These are phyloP conservation scores for Quercus engelmannii DNA, from an alignment of 306 rosid genomes.

Conservation along the genomic window DNA sequence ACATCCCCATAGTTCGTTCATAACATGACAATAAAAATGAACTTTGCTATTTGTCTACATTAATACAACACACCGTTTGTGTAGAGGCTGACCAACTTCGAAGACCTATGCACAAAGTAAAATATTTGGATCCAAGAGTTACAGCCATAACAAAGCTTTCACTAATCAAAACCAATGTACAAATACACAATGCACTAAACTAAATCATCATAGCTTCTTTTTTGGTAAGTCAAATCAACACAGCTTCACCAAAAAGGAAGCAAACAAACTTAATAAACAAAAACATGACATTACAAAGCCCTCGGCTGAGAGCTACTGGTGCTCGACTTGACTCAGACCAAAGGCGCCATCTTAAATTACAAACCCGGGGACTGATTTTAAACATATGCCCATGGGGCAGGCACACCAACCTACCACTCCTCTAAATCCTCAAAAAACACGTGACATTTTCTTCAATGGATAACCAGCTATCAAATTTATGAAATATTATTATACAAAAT, in stretches of 20 bases:
- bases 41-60: no score
- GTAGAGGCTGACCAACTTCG: no score
- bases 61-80: no score
- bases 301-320: conserved; percentile 30
- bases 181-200: conserved; percentile 44
- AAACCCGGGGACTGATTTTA: conserved; percentile 40
- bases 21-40: no score
- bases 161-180: conserved; percentile 60
- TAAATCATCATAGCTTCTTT: neutral
- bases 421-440: conserved; percentile 43
- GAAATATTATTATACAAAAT: conserved; percentile 66
- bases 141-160: conserved; percentile 48
- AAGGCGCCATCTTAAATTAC: conserved; percentile 56
- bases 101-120: neutral
- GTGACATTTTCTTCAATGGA: conserved; percentile 36
- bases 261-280: conserved; percentile 48
- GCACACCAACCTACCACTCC: conserved; percentile 67
- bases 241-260: conserved; percentile 64
- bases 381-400: conserved; percentile 53
- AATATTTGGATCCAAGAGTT: conserved; percentile 4
- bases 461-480: conserved; percentile 46
- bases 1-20: no score
- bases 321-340: conserved; percentile 47
- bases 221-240: conserved; percentile 33
- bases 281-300: conserved; percentile 42